Evolutionary conservation across 176 grass and related monocot species (phyloP).

Genomic region (Lolium rigidum): DNA sequence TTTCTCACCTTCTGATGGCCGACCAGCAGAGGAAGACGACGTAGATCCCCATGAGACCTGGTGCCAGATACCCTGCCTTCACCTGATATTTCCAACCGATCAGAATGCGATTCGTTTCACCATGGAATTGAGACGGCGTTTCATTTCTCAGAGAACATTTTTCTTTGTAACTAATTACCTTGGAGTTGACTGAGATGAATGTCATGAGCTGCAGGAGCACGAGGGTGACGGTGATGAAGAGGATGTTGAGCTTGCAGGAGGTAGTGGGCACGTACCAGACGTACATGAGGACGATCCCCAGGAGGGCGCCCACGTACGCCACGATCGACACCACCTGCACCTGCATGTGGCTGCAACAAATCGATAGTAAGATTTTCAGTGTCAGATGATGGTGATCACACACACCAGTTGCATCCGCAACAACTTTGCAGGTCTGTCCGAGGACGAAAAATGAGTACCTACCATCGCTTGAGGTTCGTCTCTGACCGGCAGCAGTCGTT

Average conservation of each 20-base stretch:
- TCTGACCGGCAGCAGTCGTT: conserved; percentile 87
- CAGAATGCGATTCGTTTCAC: background rate
- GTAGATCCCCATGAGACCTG: conserved; percentile 91
- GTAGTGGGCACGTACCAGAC: conserved; percentile 77
- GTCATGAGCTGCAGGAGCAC: conserved; percentile 77
- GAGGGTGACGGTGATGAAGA: conserved; percentile 95
- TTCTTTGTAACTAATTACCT: conserved; percentile 40
- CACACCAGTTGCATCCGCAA: background rate
- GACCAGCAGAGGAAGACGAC: conserved; percentile 94
- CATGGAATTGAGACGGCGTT: background rate
- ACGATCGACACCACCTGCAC: conserved; percentile 64
- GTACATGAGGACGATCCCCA: conserved; percentile 82
- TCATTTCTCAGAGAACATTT: background rate
- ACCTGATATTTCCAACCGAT: conserved; percentile 40
- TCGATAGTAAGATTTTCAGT: background rate
- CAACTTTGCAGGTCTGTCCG: background rate
- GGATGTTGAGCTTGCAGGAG: conserved; percentile 75
- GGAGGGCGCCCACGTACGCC: conserved; percentile 65
- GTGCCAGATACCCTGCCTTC: conserved; percentile 79
- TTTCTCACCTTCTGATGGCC: conserved; percentile 77
- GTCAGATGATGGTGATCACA: background rate
- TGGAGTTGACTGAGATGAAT: conserved; percentile 65
- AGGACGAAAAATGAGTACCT: background rate
- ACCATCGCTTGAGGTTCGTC: conserved; percentile 78
- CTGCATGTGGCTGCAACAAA: conserved; percentile 68